These are phyloP conservation scores for Spiraea crenata DNA, from an alignment of 331 rosid species.

Conservation along the genomic window DNA sequence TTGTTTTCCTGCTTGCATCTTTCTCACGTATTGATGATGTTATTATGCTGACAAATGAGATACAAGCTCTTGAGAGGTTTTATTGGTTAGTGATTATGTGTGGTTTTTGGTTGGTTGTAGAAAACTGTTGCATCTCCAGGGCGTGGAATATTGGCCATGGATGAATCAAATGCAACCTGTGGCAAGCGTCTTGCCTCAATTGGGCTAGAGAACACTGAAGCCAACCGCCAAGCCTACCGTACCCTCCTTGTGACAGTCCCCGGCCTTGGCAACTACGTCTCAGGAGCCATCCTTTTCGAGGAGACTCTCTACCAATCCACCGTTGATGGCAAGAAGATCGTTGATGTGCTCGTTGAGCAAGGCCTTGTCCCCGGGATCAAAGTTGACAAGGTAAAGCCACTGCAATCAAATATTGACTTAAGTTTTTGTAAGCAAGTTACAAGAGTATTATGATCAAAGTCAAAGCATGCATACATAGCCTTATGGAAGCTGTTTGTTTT, in stretches of 20 bases:
- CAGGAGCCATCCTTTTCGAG: conserved; percentile 89
- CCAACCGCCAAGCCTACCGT: conserved; percentile 80
- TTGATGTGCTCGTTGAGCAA: conserved; percentile 62
- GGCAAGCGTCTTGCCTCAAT: conserved; percentile 87
- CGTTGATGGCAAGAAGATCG: conserved; percentile 65
- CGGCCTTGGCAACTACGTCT: conserved; percentile 64
- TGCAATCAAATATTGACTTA: neutral
- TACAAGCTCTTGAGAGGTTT: neutral
- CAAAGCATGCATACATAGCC: neutral
- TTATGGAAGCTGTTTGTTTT: neutral
- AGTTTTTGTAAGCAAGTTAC: neutral
- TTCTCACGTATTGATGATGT: neutral
- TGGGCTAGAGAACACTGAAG: conserved; percentile 87
- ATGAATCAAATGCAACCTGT: conserved; percentile 85
- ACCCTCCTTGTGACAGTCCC: conserved; percentile 69
- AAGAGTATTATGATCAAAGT: neutral
- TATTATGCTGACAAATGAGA: neutral
- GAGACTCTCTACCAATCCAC: conserved; percentile 91
- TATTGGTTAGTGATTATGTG: neutral
- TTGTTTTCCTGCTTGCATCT: neutral
- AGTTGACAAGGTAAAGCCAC: conserved; percentile 68
- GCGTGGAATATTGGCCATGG: conserved; percentile 96
- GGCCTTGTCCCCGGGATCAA: conserved; percentile 78
- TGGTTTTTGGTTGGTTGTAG: conserved; percentile 30
- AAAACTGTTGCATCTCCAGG: conserved; percentile 85